These are phyloP conservation scores for Naganishia sp. DNA, from an alignment of 1,284 basidiomycete genomes.

Conservation along the genomic window DNA sequence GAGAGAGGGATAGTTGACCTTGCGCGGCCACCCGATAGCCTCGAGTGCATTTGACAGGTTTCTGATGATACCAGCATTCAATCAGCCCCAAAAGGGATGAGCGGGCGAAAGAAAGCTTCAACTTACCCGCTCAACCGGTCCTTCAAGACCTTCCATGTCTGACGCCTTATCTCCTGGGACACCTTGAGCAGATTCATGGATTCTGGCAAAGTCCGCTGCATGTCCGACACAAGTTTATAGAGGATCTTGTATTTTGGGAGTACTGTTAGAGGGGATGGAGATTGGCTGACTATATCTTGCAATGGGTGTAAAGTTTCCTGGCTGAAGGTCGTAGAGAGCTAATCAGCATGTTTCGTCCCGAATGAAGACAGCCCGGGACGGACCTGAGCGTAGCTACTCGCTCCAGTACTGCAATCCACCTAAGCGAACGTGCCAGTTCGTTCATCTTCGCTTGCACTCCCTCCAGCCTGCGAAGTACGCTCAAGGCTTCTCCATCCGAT, in stretches of 20 bases:
- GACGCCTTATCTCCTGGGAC: slow-evolving; percentile 61
- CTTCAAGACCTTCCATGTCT: slow-evolving; percentile 75
- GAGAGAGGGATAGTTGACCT: slow-evolving; percentile 65
- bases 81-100: not conserved
- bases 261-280: slow-evolving; percentile 46
- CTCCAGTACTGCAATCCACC: slow-evolving; percentile 73
- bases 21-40: slow-evolving; percentile 73
- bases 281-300: slow-evolving; percentile 50
- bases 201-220: slow-evolving; percentile 50
- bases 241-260: slow-evolving; percentile 65
- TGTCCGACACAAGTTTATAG: slow-evolving; percentile 62
- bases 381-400: slow-evolving; percentile 72
- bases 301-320: slow-evolving; percentile 44
- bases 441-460: slow-evolving; percentile 71
- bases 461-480: slow-evolving; percentile 63
- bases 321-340: slow-evolving; percentile 29
- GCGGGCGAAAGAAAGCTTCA: slow-evolving; percentile 3
- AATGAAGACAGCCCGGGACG: slow-evolving; percentile 38
- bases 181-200: slow-evolving; percentile 57
- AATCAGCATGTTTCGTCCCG: not conserved
- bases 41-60: slow-evolving; percentile 66
- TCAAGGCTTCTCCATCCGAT: slow-evolving; percentile 28
- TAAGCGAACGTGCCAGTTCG: slow-evolving; percentile 70
- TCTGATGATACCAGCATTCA: not conserved
- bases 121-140: slow-evolving; percentile 64